Conservation (phyloP, 2,329 filamentous ascomycete species). For the Phialemoniopsis sp. region DNA sequence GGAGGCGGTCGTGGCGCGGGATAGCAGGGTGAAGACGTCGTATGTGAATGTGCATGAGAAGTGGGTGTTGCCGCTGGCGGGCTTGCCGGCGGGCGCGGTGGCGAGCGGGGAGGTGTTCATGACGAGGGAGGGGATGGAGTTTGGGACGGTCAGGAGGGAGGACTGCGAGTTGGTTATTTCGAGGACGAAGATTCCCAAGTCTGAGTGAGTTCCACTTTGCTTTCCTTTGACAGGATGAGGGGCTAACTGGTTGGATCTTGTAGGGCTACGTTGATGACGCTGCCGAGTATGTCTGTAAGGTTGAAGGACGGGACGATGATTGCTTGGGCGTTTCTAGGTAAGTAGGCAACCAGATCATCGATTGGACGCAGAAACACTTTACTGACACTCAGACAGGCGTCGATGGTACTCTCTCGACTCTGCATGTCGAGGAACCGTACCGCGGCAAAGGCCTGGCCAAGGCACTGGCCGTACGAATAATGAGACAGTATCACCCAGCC, state of each 20-base stretch:
- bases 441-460: constrained; percentile 62
- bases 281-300: constrained; percentile 44
- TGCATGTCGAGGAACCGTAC: constrained; percentile 58
- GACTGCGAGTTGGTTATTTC: constrained; percentile 54
- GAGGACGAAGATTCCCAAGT: constrained; percentile 52
- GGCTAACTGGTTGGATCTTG: constrained; percentile 15
- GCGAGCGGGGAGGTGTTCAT: constrained; percentile 19
- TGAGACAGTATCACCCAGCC: constrained; percentile 41
- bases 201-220: constrained; percentile 33
- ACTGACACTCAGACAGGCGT: constrained; percentile 28
- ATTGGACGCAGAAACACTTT: too few relatives aligned
- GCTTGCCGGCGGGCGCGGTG: constrained; percentile 28
- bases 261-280: constrained; percentile 31
- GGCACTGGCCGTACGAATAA: constrained; percentile 51
- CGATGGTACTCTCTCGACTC: constrained; percentile 56
- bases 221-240: neutral
- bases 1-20: constrained; percentile 16
- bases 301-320: constrained; percentile 42
- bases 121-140: constrained; percentile 42
- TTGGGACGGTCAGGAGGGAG: constrained; percentile 44
- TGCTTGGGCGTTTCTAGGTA: constrained; percentile 61
- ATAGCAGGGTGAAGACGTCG: constrained; percentile 16
- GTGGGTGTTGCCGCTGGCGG: constrained; percentile 50
- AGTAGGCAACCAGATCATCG: too few relatives aligned
- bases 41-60: constrained; percentile 43